These are phyloP conservation scores for Puccinia sorghi DNA, from an alignment of 1,284 basidiomycete genomes.

Conservation along the genomic window DNA sequence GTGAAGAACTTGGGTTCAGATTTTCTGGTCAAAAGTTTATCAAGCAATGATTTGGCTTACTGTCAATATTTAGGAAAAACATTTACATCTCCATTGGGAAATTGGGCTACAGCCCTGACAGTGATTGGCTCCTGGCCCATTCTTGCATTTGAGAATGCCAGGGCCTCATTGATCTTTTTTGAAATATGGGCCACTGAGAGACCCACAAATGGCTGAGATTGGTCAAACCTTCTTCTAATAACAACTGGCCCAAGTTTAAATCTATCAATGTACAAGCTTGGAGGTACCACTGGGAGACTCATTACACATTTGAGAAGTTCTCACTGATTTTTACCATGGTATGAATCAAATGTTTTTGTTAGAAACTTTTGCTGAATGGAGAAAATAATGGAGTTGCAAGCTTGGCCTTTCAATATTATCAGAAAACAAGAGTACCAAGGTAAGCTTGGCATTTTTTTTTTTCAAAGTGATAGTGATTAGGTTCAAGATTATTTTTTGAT, in stretches of 20 bases:
- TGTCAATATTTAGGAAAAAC: background rate
- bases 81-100: background rate
- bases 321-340: too few species aligned
- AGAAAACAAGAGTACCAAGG: too few species aligned
- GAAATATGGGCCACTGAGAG: background rate
- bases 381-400: too few species aligned
- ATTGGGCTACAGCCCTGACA: background rate
- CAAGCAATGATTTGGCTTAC: conserved; percentile 8
- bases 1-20: background rate
- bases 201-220: background rate
- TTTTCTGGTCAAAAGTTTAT: background rate
- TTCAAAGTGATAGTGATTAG: too few species aligned
- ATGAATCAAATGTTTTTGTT: too few species aligned
- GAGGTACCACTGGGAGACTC: background rate
- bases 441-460: too few species aligned
- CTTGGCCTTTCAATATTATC: too few species aligned
- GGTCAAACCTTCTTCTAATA: background rate
- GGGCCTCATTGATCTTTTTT: background rate
- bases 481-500: too few species aligned
- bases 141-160: background rate
- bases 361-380: too few species aligned
- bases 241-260: background rate
- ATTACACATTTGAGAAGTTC: too few species aligned
- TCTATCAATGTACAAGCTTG: background rate
- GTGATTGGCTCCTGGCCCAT: background rate